Conservation (phyloP, 2,329 filamentous ascomycete genomes). For the Trichoderma endophyticum region DNA sequence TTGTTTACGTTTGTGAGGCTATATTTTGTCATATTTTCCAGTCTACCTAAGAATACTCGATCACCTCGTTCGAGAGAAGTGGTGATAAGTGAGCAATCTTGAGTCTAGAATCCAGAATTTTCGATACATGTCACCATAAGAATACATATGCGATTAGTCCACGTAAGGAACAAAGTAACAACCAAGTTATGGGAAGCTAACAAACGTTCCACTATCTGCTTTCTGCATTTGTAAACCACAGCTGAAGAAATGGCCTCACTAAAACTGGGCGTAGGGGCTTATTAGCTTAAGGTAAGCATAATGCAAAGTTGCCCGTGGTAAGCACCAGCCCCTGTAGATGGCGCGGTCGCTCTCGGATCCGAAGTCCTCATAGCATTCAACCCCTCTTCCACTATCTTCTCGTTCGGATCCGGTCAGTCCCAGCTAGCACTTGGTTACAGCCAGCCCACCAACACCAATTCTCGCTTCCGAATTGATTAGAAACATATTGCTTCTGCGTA, state of each 20-base stretch:
- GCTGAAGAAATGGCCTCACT: background rate
- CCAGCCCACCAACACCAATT: background rate
- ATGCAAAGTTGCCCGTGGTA: background rate
- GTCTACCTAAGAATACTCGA: background rate
- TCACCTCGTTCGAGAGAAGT: background rate
- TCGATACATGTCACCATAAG: background rate
- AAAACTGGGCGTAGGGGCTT: background rate
- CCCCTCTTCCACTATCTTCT: background rate
- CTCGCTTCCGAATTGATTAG: background rate
- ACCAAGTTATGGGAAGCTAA: background rate
- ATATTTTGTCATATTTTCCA: background rate
- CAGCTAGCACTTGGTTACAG: background rate
- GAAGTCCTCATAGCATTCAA: background rate
- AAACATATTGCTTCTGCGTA: background rate
- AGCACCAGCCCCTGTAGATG: background rate
- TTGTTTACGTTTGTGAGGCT: background rate
- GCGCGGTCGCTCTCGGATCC: background rate
- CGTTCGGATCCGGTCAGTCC: background rate
- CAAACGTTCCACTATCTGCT: background rate
- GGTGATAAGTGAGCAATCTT: background rate
- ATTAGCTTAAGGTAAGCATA: background rate
- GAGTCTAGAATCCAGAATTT: background rate
- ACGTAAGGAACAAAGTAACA: background rate
- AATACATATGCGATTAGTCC: background rate
- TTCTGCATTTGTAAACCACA: background rate